phyloP scores from a whole-genome alignment of 805 yeast genomes.

The Ogataea nonfermentans region DNA sequence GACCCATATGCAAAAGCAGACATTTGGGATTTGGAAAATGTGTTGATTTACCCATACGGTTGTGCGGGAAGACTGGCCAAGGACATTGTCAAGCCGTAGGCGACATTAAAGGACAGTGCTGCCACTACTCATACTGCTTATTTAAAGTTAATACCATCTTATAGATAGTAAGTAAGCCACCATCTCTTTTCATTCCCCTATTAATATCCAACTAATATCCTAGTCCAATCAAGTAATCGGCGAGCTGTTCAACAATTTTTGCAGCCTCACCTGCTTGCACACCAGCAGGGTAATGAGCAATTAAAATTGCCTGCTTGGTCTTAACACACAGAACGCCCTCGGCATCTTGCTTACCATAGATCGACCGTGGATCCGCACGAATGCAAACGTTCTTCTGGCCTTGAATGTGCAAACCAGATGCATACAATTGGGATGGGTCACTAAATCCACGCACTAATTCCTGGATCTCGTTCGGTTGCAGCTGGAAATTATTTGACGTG shows the following conservation, averaged over 20 bases:
- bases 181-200: background rate
- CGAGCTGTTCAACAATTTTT: constrained; percentile 89
- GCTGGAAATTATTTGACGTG: constrained; percentile 60
- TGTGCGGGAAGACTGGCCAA: constrained; percentile 45
- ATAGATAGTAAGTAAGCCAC: background rate
- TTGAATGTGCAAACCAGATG: constrained; percentile 81
- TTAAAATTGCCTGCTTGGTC: constrained; percentile 86
- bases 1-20: constrained; percentile 66
- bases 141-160: no score
- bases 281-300: constrained; percentile 93
- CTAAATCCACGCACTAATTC: constrained; percentile 77
- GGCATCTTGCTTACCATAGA: constrained; percentile 88
- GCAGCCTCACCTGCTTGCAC: constrained; percentile 95
- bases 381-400: constrained; percentile 85
- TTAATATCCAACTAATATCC: constrained; percentile 53
- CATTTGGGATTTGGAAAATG: constrained; percentile 72
- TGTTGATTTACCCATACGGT: constrained; percentile 53
- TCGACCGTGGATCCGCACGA: constrained; percentile 87
- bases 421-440: constrained; percentile 75
- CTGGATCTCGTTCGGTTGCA: constrained; percentile 67
- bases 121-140: no score
- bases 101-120: no score
- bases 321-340: constrained; percentile 89
- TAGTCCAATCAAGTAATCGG: constrained; percentile 87
- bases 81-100: constrained; percentile 21